Percentiles rank a stretch among this genome's conserved stretches.
phyloP scores from a whole-genome alignment of 2,329 filamentous ascomycete genomes.

The Colletotrichum tropicale region DNA sequence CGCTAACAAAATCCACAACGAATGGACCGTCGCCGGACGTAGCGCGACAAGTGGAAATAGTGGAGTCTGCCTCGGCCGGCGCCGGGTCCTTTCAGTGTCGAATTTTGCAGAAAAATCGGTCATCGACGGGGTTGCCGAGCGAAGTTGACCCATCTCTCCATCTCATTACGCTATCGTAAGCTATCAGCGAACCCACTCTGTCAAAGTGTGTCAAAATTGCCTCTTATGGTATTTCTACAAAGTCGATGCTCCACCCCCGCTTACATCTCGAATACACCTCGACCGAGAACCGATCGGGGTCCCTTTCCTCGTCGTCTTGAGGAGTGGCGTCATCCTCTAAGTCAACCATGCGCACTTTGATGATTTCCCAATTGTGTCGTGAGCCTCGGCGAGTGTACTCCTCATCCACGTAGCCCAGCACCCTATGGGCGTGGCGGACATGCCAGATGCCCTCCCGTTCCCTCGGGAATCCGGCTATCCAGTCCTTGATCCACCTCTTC shows the following conservation, averaged over 20 bases:
- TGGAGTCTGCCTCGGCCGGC: background rate
- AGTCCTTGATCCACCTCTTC: background rate
- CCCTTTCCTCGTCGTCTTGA: background rate
- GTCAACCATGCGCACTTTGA: constrained; percentile 6
- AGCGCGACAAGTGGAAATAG: background rate
- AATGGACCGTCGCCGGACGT: background rate
- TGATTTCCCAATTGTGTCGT: constrained; percentile 2
- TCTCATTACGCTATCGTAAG: background rate
- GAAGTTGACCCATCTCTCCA: background rate
- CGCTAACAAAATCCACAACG: background rate
- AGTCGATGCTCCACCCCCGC: constrained; percentile 7
- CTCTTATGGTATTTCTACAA: constrained; percentile 4
- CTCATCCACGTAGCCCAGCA: background rate
- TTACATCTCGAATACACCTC: constrained; percentile 2
- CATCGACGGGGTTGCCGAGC: background rate
- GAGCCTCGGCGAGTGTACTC: background rate
- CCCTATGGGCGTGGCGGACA: background rate
- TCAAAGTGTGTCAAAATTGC: background rate
- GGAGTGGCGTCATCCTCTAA: background rate
- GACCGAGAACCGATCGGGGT: background rate
- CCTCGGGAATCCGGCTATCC: background rate
- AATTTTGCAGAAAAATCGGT: background rate
- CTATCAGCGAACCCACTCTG: background rate
- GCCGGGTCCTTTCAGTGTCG: background rate
- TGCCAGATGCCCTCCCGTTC: constrained; percentile 2